A percentile compares a stretch with the other conserved stretches of the same genome.
phyloP scores from a whole-genome alignment of 331 rosid species.

The Quercus tomentella region DNA sequence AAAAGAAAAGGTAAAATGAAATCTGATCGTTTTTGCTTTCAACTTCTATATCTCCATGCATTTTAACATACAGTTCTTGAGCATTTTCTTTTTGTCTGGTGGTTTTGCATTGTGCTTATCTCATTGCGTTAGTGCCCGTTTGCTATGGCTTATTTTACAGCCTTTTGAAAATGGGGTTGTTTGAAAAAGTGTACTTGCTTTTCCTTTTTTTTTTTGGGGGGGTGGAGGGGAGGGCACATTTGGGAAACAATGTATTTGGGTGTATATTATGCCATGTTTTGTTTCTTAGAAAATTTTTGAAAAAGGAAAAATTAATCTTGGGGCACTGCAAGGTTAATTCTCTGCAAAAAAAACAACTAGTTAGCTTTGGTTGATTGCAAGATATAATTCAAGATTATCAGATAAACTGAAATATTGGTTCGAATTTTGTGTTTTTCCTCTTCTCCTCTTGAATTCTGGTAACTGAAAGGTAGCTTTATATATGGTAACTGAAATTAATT shows the following conservation, averaged over 20 bases:
- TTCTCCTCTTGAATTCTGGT: background rate
- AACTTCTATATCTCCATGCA: background rate
- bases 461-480: background rate
- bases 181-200: background rate
- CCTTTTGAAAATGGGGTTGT: too few species aligned
- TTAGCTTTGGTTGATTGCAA: background rate
- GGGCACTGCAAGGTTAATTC: background rate
- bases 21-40: conserved; percentile 14
- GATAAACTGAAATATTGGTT: background rate
- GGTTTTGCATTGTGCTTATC: background rate
- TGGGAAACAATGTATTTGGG: background rate
- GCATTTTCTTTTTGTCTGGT: background rate
- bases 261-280: background rate
- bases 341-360: background rate
- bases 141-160: background rate
- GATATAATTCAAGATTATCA: background rate
- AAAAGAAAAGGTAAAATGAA: conserved; percentile 54
- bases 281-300: background rate
- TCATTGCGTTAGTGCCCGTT: background rate
- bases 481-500: background rate
- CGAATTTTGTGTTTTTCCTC: background rate
- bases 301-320: background rate
- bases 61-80: background rate
- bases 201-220: background rate
- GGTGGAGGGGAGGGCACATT: too few species aligned